A percentile compares a stretch with the other conserved stretches of the same genome.
Conservation (phyloP, 352 stramenopile genomes). For the Phytophthora podocarpi region DNA sequence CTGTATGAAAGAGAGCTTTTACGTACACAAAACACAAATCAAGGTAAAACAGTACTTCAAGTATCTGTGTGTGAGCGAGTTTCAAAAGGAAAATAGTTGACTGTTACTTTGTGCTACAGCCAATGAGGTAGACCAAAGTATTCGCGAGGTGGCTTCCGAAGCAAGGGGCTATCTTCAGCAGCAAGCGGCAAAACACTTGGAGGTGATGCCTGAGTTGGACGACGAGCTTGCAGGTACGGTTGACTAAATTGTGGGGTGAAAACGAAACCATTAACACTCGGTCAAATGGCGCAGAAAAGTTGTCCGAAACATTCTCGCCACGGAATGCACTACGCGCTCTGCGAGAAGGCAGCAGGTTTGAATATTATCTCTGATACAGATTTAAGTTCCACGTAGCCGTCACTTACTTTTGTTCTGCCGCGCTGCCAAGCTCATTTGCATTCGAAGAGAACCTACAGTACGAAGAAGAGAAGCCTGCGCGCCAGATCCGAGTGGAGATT, state of each 20-base stretch:
- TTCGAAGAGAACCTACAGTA: constrained; percentile 29
- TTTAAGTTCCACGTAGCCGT: not conserved
- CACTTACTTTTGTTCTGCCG: constrained; percentile 2
- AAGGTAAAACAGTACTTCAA: constrained; percentile 41
- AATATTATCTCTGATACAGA: not conserved
- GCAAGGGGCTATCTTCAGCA: constrained; percentile 61
- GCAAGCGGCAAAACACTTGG: constrained; percentile 49
- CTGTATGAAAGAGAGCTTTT: constrained; percentile 65
- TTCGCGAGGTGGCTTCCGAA: constrained; percentile 64
- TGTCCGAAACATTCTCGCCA: constrained; percentile 74
- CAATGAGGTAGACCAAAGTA: constrained; percentile 60
- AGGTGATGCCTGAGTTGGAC: constrained; percentile 36
- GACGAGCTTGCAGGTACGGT: constrained; percentile 47
- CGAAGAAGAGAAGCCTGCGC: constrained; percentile 23
- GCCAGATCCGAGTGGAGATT: constrained; percentile 31
- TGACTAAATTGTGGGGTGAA: not conserved
- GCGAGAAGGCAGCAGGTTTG: constrained; percentile 51
- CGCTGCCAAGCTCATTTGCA: constrained; percentile 16
- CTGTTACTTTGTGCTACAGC: constrained; percentile 30
- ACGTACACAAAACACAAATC: constrained; percentile 51
- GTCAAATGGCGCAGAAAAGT: constrained; percentile 35
- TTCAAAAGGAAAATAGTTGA: too few relatives aligned
- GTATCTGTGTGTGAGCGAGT: not conserved
- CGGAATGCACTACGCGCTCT: constrained; percentile 45
- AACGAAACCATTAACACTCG: not conserved